Percentiles rank a stretch among this genome's conserved stretches.
These are phyloP conservation scores for Blastocystis sp. DNA, from an alignment of 352 stramenopile genomes.

Conservation along the genomic window DNA sequence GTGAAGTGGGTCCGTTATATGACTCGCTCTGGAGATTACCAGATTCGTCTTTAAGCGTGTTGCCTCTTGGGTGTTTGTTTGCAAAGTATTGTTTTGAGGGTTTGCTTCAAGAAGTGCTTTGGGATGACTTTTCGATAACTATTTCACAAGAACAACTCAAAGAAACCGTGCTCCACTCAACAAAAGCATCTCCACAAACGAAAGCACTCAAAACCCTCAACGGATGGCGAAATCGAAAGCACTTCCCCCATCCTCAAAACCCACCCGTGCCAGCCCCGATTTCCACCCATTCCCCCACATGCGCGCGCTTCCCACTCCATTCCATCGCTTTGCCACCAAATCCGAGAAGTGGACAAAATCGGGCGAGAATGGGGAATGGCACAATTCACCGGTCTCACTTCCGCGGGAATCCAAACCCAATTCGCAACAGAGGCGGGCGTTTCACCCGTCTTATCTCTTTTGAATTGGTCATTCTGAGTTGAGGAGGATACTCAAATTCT, in stretches of 20 bases:
- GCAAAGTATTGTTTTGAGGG: neutral
- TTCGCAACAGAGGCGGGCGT: neutral
- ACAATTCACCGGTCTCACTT: neutral
- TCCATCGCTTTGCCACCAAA: neutral
- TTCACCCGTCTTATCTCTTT: constrained; percentile 32
- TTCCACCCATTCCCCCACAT: too few species aligned
- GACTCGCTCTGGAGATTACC: constrained; percentile 93
- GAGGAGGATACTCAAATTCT: constrained; percentile 22
- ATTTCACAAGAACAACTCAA: too few species aligned
- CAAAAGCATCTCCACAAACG: too few species aligned
- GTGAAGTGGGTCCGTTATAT: constrained; percentile 98
- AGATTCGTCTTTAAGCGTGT: constrained; percentile 89
- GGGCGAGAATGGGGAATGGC: neutral
- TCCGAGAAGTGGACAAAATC: neutral
- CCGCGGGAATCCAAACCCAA: neutral
- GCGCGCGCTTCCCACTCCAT: neutral
- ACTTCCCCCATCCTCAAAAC: too few species aligned
- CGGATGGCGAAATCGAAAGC: too few species aligned
- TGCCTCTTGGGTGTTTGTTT: constrained; percentile 48
- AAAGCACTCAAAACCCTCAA: too few species aligned
- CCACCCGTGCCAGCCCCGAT: too few species aligned
- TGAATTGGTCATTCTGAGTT: constrained; percentile 65
- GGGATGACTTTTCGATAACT: too few species aligned
- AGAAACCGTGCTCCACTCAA: too few species aligned
- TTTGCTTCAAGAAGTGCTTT: neutral